A percentile compares a stretch with the other conserved stretches of the same genome.
These are phyloP conservation scores for Suillus americanus DNA, from an alignment of 768 basidiomycete species.

Conservation along the genomic window DNA sequence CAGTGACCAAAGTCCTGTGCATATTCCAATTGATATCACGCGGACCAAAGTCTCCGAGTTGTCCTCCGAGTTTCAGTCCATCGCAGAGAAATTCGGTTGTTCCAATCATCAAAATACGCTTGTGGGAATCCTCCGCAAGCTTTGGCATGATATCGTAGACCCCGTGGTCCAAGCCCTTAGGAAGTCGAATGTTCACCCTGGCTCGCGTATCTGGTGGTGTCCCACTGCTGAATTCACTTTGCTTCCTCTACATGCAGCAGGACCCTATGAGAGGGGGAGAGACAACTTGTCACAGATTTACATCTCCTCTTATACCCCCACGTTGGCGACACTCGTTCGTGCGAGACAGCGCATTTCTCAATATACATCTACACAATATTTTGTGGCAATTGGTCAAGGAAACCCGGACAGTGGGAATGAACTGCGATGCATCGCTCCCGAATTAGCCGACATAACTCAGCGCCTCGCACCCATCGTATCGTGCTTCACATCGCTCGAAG, in stretches of 20 bases:
- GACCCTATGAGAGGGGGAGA: conserved; percentile 20
- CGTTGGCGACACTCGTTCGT: conserved; percentile 17
- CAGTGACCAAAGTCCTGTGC: conserved; percentile 5
- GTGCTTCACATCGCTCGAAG: not conserved
- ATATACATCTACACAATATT: not conserved
- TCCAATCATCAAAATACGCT: conserved; percentile 18
- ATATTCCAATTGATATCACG: conserved; percentile 8
- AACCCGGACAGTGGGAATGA: not conserved
- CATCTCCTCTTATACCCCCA: conserved; percentile 31
- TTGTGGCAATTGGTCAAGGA: conserved; percentile 22
- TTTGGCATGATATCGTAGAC: conserved; percentile 26
- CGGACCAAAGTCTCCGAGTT: conserved; percentile 9
- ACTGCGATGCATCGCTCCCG: conserved; percentile 15
- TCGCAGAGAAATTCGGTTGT: conserved; percentile 7
- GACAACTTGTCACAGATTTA: conserved; percentile 18
- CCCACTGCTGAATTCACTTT: conserved; percentile 29
- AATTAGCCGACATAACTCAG: conserved; percentile 15
- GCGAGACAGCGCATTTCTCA: conserved; percentile 12
- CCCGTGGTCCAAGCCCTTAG: conserved; percentile 19
- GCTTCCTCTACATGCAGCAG: conserved; percentile 34
- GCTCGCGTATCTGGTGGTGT: conserved; percentile 33
- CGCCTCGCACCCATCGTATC: conserved; percentile 8
- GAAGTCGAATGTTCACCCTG: conserved; percentile 8
- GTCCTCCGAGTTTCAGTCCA: conserved; percentile 3
- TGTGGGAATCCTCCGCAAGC: conserved; percentile 12